These are phyloP conservation scores for Lachancea lanzarotensis DNA, from an alignment of 805 yeast genomes.

Conservation along the genomic window DNA sequence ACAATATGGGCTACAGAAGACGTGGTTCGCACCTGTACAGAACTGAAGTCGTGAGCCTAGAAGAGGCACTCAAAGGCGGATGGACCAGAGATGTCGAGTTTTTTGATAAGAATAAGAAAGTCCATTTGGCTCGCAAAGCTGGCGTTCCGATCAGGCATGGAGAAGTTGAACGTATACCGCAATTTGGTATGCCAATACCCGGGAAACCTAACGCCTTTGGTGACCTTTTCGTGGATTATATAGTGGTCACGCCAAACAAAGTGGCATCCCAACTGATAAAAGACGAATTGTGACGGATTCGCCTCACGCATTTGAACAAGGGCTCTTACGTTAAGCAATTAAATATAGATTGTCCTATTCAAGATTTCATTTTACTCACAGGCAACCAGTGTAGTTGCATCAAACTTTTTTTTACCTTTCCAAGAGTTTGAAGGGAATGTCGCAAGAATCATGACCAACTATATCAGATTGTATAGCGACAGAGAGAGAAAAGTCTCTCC, in stretches of 20 bases:
- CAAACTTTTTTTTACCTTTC: background rate
- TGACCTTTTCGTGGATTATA: constrained; percentile 45
- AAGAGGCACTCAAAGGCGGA: constrained; percentile 71
- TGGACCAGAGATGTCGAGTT: constrained; percentile 68
- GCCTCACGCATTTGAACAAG: background rate
- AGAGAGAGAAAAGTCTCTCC: constrained; percentile 30
- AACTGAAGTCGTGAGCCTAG: constrained; percentile 65
- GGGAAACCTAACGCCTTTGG: constrained; percentile 45
- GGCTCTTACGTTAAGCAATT: background rate
- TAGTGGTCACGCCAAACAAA: constrained; percentile 38
- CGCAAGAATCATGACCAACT: constrained; percentile 34
- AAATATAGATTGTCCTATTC: background rate
- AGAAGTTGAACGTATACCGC: constrained; percentile 61
- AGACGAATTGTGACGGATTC: constrained; percentile 5
- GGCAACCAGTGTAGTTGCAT: background rate
- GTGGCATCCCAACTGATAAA: constrained; percentile 1
- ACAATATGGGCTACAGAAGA: constrained; percentile 80
- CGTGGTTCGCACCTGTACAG: constrained; percentile 68
- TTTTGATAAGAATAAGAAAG: constrained; percentile 52
- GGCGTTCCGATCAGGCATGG: constrained; percentile 58
- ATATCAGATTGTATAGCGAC: constrained; percentile 24
- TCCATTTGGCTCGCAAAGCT: constrained; percentile 40
- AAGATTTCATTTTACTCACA: background rate
- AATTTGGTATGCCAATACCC: constrained; percentile 77
- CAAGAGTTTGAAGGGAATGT: constrained; percentile 11